Evolutionary conservation across 2,329 filamentous ascomycete genomes (phyloP).

Genomic region (Microascus cirrosus): DNA sequence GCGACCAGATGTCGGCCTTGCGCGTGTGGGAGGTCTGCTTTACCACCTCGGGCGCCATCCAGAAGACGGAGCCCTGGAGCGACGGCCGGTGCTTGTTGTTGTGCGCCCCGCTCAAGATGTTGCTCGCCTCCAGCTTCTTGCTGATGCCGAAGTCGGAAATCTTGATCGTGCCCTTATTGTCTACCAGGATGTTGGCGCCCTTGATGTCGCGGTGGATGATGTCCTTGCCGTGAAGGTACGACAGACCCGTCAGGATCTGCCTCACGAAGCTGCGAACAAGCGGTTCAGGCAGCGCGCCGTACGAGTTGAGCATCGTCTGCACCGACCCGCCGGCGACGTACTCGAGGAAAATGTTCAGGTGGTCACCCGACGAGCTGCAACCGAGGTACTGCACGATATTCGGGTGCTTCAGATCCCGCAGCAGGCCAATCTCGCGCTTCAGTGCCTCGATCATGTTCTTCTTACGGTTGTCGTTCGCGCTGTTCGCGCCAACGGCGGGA

Average conservation of each 20-base stretch:
- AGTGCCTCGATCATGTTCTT: slow-evolving; percentile 97
- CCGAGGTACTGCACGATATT: slow-evolving; percentile 98
- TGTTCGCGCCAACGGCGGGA: slow-evolving; percentile 65
- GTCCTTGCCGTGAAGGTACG: slow-evolving; percentile 85
- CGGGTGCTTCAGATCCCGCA: slow-evolving; percentile 86
- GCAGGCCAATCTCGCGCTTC: slow-evolving; percentile 88
- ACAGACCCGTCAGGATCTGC: slow-evolving; percentile 85
- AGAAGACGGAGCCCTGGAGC: slow-evolving; percentile 94
- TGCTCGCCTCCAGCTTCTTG: slow-evolving; percentile 90
- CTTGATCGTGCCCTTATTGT: slow-evolving; percentile 98
- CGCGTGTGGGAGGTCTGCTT: slow-evolving; percentile 96
- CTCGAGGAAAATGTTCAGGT: slow-evolving; percentile 99
- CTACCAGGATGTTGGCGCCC: slow-evolving; percentile 94
- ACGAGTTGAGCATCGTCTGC: slow-evolving; percentile 96
- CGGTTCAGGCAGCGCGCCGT: slow-evolving; percentile 86
- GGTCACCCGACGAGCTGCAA: slow-evolving; percentile 79
- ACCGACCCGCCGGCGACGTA: slow-evolving; percentile 97
- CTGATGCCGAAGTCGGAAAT: slow-evolving; percentile 99
- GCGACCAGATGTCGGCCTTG: slow-evolving; percentile 97
- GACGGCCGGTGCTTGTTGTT: slow-evolving; percentile 64
- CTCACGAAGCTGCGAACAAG: slow-evolving; percentile 93
- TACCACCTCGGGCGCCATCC: slow-evolving; percentile 99
- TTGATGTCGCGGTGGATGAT: slow-evolving; percentile 99
- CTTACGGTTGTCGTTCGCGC: slow-evolving; percentile 79
- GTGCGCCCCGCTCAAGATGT: slow-evolving; percentile 60